These are phyloP conservation scores for Litchi chinensis DNA, from an alignment of 345 rosid species.

Conservation along the genomic window DNA sequence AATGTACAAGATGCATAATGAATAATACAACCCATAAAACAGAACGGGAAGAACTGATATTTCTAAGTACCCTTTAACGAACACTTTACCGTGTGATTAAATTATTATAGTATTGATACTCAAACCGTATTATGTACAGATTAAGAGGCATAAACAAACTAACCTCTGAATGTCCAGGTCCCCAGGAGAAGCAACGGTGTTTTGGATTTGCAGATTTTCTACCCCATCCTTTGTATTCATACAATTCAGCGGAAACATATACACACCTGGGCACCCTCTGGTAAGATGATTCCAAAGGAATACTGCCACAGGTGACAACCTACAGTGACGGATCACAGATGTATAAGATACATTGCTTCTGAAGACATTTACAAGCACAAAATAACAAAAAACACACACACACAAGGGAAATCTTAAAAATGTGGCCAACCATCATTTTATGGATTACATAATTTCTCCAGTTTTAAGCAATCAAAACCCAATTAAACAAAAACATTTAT, in stretches of 20 bases:
- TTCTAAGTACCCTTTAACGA: neutral
- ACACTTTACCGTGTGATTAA: neutral
- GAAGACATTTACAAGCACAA: neutral
- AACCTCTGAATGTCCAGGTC: conserved; percentile 84
- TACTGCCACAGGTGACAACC: conserved; percentile 97
- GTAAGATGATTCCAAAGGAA: conserved; percentile 87
- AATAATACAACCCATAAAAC: no score
- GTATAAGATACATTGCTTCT: neutral
- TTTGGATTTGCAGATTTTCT: conserved; percentile 77
- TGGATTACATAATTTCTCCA: neutral
- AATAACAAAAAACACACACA: neutral
- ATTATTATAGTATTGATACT: conserved; percentile 6
- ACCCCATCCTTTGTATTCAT: conserved; percentile 71
- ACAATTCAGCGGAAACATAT: conserved; percentile 77
- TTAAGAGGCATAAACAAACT: conserved; percentile 18
- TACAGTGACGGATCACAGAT: conserved; percentile 24
- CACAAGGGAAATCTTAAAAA: neutral
- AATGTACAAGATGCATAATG: no score
- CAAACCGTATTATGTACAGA: neutral
- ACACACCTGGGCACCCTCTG: conserved; percentile 81
- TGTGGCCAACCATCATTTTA: neutral
- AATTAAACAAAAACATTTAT: neutral
- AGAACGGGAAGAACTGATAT: neutral
- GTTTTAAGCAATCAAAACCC: conserved; percentile 5
- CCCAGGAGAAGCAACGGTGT: conserved; percentile 89